Percentiles rank a stretch among this genome's conserved stretches.
phyloP scores from a whole-genome alignment of 1,139 yeast genomes.

The Blastobotrys illinoisensis region DNA sequence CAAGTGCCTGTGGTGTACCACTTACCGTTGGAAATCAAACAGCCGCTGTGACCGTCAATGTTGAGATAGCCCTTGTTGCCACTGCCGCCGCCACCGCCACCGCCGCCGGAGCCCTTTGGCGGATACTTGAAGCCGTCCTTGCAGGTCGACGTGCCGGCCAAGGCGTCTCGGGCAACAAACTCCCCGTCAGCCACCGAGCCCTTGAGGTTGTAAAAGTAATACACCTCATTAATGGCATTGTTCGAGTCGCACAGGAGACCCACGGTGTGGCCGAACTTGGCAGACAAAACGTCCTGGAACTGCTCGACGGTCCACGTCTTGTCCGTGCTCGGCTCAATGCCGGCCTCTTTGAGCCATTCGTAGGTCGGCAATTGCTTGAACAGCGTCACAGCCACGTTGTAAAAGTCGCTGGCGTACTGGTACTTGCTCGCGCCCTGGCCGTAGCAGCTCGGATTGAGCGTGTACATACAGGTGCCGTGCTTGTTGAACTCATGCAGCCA shows the following conservation, averaged over 20 bases:
- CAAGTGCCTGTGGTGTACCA: constrained; percentile 85
- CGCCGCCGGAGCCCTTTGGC: constrained; percentile 50
- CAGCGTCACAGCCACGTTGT: constrained; percentile 56
- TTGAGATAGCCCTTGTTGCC: constrained; percentile 44
- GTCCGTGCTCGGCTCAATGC: constrained; percentile 60
- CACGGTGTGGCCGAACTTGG: constrained; percentile 33
- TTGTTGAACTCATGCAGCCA: constrained; percentile 96
- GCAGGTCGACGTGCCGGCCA: constrained; percentile 47
- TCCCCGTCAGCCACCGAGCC: constrained; percentile 69
- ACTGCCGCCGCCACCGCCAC: constrained; percentile 17
- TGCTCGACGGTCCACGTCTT: constrained; percentile 60
- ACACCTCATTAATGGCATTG: constrained; percentile 60
- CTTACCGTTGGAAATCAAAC: constrained; percentile 77
- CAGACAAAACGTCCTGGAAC: constrained; percentile 57
- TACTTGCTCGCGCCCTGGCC: constrained; percentile 35
- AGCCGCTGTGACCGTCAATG: constrained; percentile 56
- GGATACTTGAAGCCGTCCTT: constrained; percentile 61
- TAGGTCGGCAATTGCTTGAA: constrained; percentile 66
- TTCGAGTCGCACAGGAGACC: constrained; percentile 44
- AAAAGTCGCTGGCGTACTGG: constrained; percentile 75
- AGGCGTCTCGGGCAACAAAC: constrained; percentile 60
- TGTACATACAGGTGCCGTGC: constrained; percentile 89
- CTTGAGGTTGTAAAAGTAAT: constrained; percentile 79
- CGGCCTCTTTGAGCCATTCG: constrained; percentile 58
- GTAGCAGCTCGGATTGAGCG: constrained; percentile 71